phyloP scores from a whole-genome alignment of 2,329 filamentous ascomycete genomes.

The Cercospora sp. region DNA sequence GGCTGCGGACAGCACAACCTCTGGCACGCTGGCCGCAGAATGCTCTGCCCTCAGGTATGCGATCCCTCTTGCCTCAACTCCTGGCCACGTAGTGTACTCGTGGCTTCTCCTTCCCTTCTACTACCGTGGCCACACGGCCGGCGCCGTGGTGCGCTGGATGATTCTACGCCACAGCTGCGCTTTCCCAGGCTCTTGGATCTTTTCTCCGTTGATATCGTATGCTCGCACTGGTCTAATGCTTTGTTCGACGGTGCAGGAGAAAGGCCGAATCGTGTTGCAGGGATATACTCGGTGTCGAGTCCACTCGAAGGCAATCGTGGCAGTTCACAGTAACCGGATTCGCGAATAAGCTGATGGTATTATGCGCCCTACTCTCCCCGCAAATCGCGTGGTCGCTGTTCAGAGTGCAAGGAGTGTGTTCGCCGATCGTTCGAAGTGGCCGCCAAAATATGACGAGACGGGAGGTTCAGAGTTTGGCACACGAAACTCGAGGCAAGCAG shows the following conservation, averaged over 20 bases:
- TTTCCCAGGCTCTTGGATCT: neutral
- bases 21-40: neutral
- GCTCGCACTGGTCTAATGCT: neutral
- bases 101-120: slow-evolving; percentile 17
- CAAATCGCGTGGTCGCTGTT: neutral
- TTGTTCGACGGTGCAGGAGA: neutral
- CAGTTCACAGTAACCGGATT: neutral
- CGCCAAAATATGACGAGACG: slow-evolving; percentile 8
- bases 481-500: slow-evolving; percentile 14
- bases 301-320: neutral
- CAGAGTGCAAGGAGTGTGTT: neutral
- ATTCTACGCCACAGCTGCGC: slow-evolving; percentile 22
- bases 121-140: slow-evolving; percentile 20
- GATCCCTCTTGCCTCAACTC: neutral
- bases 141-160: slow-evolving; percentile 21
- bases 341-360: neutral
- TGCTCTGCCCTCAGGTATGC: neutral
- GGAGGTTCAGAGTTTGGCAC: slow-evolving; percentile 9
- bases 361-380: neutral
- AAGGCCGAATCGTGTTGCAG: neutral
- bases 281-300: neutral
- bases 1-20: slow-evolving; percentile 14
- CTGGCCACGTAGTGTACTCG: slow-evolving; percentile 1
- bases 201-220: neutral
- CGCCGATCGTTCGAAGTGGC: slow-evolving; percentile 1